Base-by-base conservation (phyloP, 2,329 filamentous ascomycete genomes). In the Aspergillus sp. region DNA sequence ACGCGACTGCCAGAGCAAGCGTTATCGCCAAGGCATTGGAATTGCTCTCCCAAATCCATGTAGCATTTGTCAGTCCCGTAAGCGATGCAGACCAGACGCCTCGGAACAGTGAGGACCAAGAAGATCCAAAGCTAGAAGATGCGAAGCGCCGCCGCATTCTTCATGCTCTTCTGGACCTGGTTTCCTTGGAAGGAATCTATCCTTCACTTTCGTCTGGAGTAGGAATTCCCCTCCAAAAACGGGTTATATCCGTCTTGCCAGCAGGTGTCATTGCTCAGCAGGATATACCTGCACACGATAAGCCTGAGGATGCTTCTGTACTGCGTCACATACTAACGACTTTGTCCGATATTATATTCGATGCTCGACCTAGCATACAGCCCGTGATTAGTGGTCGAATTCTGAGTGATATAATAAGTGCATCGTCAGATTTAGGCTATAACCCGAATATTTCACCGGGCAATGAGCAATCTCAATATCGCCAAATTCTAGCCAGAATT, bases 171-270 rank as follows among this genome's bases (percentile, higher is more conserved):
- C 62, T 79, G 45, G 77, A 79, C 54, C 60, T 79, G 49, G 69
- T 79, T 40, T 77, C 77, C 3, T 58, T 79, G 6, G 77, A 79
- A 58, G 77, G 77, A 5, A 74, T 79, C 23, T 78, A 79, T 60
- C 77, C 77, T 6, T 77, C 68, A 6, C 66, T 78, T 15, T 77
- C 76, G 14, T 60, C 65, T 19, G 76, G 76, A 19, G 75, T 77
- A 43, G 76, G 76, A 1, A 75, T 79, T 46, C 77, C 77, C 11
- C 63, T 79, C 12, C 75, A 78, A 60, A 70, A 76, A 56, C 70
- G 77, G 48, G 70, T 79, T 7, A 75, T 77, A 41, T 78, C 77
- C 23, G 74, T 75, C 14, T 58, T 79, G 21, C 76, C 77, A 6
- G 66, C 71, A 6, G 77, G 77, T 1, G 73, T 78, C 17, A 73